Conservation (phyloP, 495 filamentous ascomycete species). For the Staphylotrichum tortipilum region DNA sequence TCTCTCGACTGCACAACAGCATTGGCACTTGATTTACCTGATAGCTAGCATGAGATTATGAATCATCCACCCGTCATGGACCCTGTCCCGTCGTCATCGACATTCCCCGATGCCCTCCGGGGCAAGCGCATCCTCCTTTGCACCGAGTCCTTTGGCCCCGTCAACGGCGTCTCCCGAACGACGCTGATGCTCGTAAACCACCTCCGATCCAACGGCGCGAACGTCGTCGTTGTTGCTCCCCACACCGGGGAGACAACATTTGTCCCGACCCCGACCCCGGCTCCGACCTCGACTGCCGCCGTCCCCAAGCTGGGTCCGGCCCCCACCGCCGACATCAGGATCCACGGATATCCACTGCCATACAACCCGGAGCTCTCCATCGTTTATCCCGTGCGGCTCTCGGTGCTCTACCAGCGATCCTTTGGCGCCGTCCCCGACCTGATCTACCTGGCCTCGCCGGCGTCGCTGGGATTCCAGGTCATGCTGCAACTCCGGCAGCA, state of each 20-base stretch:
- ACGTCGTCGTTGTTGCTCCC: neutral
- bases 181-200: slow-evolving; percentile 1
- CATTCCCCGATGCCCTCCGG: neutral
- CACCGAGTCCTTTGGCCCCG: neutral
- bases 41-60: neutral
- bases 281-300: neutral
- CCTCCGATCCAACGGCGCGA: neutral
- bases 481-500: neutral
- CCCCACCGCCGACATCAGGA: neutral
- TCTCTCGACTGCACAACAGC: too few species aligned
- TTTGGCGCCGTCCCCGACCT: neutral
- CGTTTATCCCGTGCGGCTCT: neutral
- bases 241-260: neutral
- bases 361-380: neutral
- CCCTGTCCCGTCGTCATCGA: neutral
- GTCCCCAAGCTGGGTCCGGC: neutral
- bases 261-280: neutral
- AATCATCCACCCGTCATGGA: neutral
- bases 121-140: neutral
- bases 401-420: neutral
- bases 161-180: slow-evolving; percentile 1
- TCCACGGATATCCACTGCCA: neutral
- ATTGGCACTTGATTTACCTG: too few species aligned
- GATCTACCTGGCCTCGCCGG: neutral
- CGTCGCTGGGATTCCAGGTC: neutral